Base-by-base conservation (phyloP, 352 stramenopile genomes). In the Pythium pyrilobum region DNA sequence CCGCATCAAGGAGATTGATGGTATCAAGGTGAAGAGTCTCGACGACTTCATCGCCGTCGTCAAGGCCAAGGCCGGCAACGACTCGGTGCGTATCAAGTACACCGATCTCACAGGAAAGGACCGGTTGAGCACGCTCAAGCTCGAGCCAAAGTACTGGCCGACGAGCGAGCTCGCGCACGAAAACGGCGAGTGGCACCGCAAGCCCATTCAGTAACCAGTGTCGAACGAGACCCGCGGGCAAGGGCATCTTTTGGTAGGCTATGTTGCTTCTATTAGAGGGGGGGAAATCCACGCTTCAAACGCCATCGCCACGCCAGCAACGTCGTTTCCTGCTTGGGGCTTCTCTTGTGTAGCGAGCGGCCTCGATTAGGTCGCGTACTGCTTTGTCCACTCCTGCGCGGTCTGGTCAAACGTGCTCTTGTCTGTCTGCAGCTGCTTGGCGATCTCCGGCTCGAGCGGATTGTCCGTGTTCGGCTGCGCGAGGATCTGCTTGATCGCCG, bases 391-490 rank as follows among this genome's bases (percentile, higher is more conserved):
- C 34, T 98, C 96, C 61, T 90, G 85, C 21, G 95, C 96, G 27
- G 74, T 96, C 59, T 96, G 90, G 58, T 94, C 74, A 75, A 98
- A 99, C 38, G 87, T 85, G 20, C 88, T 84, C 48, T 89, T 92
- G 67, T 98, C 96, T 52, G 96, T 92, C 55, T 90, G 71, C 28
- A 98, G 74, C 58, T 96, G 82, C 67, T 95, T 90, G 18, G 95
- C 96, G 74, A 98, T 97, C 29, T 97, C 89, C 5, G 92, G 85
- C 68, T 99, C 96, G 37, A 99, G 69, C 21, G 96, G 96, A 82
- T 97, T 97, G 81, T 99, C 94, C 56, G 81, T 81, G 64, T 98
- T 83, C 2, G 96, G 96, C 59, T 98, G 81, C 68, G 94, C 81
- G 43, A 99, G 67, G 64, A 99, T 97, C 68, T 97, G 89, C 66